Base-by-base conservation (phyloP, 2,329 filamentous ascomycete species). In the Thermothelomyces thermophilus region DNA sequence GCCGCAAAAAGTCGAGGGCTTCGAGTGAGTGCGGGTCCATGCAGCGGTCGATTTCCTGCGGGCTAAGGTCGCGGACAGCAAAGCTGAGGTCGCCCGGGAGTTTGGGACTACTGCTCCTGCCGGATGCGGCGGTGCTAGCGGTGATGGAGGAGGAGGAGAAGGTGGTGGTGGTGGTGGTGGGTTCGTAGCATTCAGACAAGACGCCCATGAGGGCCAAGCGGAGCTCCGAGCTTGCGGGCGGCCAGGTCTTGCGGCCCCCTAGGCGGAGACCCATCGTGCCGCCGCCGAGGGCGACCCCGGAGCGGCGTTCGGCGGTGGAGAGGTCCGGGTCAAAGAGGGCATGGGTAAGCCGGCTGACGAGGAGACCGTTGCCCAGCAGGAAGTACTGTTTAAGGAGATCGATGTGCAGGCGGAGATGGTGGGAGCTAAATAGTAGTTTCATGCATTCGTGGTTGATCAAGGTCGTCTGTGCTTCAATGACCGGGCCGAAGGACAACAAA, bases 161-260 rank as follows among this genome's bases (percentile, higher is more conserved):
- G n/a, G n/a, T n/a, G n/a, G 20, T 13, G 28, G 16, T 31, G 3
- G 24, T 10, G 22, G 9, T 14, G n/a, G 51, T 56, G 5, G 51
- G 3, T 14, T 60, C 67, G 58, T 89, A 88, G 56, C 82, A 87
- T 56, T 96, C 90, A 2, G 79, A 77, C 6, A 97, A 71, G 1
- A 97, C 78, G 0, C 89, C 90, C 77, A 90, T 94, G 16, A 98
- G 73, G 0, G 88, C 88, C 5, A 97, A 74, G 9, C 90, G 82
- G n/a, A 98, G 71, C 65, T 97, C 93, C 0, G 90, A 96, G 65
- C 87, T 94, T 20, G 90, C 90, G 4, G 93, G 93, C 22, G 93
- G 93, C 93, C 93, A 97, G 28, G 77, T 87, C 48, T 87, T 82
- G 60, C 89, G 80, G 2, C 80, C 81, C n/a, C 86, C 86, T 0